Conservation (phyloP, 2,329 filamentous ascomycete genomes). For the Clonostachys chloroleuca region DNA sequence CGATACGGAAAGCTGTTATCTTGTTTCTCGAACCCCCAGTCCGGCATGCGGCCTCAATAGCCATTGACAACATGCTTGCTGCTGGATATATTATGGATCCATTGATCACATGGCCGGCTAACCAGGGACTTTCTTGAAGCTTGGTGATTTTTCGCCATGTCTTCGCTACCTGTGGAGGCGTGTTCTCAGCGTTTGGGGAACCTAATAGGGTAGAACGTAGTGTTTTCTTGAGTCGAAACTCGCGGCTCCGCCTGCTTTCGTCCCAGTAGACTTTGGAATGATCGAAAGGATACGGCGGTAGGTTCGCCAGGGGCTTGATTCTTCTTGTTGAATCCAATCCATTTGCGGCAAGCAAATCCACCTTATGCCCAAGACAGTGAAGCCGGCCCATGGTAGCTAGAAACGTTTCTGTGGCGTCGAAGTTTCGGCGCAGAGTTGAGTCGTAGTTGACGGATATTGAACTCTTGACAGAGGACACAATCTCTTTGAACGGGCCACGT, state of each 20-base stretch:
- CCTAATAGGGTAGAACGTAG: no score
- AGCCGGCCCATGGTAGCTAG: background rate
- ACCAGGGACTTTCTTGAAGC: conserved; percentile 19
- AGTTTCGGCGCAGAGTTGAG: background rate
- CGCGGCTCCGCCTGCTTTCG: conserved; percentile 13
- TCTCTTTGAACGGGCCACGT: background rate
- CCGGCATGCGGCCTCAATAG: conserved; percentile 14
- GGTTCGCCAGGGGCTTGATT: conserved; percentile 20
- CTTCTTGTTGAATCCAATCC: background rate
- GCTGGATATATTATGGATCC: conserved; percentile 20
- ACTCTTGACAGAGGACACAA: background rate
- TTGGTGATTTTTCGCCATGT: conserved; percentile 23
- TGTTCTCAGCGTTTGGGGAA: conserved; percentile 11
- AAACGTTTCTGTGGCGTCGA: background rate
- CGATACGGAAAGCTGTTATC: background rate
- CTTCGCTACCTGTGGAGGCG: conserved; percentile 13
- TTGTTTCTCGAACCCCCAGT: background rate
- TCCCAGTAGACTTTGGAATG: conserved; percentile 48
- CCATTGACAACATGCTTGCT: conserved; percentile 25
- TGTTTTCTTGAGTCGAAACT: conserved; percentile 29
- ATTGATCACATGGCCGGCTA: conserved; percentile 17
- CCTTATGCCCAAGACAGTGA: background rate
- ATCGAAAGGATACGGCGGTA: conserved; percentile 52
- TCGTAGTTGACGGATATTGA: background rate
- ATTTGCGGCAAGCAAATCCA: background rate